These are phyloP conservation scores for Nicotiana benthamiana DNA, from an alignment of 257 asterid genomes.

Conservation along the genomic window DNA sequence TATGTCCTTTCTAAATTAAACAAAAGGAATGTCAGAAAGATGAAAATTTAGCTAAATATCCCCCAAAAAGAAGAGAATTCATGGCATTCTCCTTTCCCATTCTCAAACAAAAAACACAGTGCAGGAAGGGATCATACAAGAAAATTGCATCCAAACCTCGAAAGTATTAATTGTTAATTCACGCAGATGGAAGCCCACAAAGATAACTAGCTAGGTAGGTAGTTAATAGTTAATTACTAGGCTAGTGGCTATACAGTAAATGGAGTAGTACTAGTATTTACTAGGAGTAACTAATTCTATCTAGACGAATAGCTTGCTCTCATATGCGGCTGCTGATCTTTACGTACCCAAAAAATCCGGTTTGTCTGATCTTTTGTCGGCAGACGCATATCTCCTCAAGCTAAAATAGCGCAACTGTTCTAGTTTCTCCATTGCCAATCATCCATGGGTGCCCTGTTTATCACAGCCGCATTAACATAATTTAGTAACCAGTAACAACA, in stretches of 20 bases:
- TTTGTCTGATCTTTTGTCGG: neutral
- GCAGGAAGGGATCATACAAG: neutral
- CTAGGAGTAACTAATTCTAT: neutral
- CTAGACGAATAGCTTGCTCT: neutral
- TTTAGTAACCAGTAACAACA: neutral
- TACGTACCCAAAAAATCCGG: neutral
- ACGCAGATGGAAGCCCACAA: neutral
- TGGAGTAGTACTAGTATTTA: too few species aligned
- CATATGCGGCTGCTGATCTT: neutral
- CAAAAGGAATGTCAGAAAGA: neutral
- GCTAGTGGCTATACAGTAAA: neutral
- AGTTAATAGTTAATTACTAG: neutral
- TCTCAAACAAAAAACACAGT: neutral
- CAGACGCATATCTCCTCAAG: neutral
- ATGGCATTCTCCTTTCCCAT: neutral
- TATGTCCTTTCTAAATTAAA: neutral
- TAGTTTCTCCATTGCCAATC: constrained; percentile 10
- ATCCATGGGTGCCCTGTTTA: constrained; percentile 17
- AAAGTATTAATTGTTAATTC: neutral
- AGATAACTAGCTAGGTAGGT: neutral
- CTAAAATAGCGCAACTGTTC: neutral
- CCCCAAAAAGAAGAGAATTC: neutral
- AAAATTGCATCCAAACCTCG: neutral
- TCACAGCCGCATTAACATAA: neutral
- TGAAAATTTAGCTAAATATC: neutral